Base-by-base conservation (phyloP, 768 basidiomycete species). In the Pisolithus sp. region DNA sequence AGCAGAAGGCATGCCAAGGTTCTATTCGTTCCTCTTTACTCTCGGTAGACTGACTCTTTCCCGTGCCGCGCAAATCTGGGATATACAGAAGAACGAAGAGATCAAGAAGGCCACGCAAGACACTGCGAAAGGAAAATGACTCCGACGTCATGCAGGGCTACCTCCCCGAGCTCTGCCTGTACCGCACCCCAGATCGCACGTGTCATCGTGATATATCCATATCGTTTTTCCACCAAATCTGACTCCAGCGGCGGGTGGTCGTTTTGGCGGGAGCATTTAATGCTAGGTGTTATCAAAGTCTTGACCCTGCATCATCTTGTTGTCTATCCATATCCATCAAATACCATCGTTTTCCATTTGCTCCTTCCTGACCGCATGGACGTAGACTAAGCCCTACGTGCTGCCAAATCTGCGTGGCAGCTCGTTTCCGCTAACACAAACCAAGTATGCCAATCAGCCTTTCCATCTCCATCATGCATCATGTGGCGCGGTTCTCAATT, bases 1-100 rank as follows among this genome's bases (percentile, higher is more conserved):
- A 91, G 66, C 88, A 90, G 66, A 87, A 85, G 83, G 88, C 83
- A 70, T 39, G 73, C 15, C 21, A 39, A 39, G 37, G 47, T 56
- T 56, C 50, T 44, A 51, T 55, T 28, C 46, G 4, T 21, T 24
- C 44, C 36, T 47, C 43, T 26, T 43, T 15, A 43, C 23, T 9
- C 43, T 26, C 28, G 26, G 9, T 45, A 17, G 43, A 24, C 43
- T 26, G 20, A 43, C 47, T 12, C 20, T n/a, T 15, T 43, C 13
- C 12, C 13, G 36, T 2, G 12, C 31, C 46, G 46, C 30, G 23
- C 55, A 53, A 49, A 64, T 51, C 38, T 34, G 42, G n/a, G 52
- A 41, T 48, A 30, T 48, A 36, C 56, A 82, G 81, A 80, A 80
- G 74, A 79, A 76, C 51, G 77, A 82, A 2, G 81, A 80, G 31